A percentile compares a stretch with the other conserved stretches of the same genome.
Conservation (phyloP, 208 protist genomes). For the Leishmania lainsoni region DNA sequence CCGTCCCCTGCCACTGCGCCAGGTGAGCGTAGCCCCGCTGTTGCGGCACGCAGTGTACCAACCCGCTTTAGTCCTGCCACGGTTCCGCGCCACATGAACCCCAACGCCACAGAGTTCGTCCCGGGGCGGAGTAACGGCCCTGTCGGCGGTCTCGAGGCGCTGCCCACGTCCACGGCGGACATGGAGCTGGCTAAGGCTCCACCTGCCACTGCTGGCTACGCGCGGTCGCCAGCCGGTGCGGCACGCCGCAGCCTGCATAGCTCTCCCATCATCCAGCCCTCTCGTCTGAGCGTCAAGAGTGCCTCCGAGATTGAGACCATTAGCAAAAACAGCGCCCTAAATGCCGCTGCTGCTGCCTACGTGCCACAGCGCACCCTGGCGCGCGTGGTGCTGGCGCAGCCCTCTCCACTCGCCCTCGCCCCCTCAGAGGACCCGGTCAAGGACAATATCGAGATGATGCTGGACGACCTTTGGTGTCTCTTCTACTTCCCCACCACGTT, state of each 20-base stretch:
- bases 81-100: slow-evolving; percentile 67
- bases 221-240: not conserved
- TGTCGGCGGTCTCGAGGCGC: slow-evolving; percentile 40
- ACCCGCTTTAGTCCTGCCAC: slow-evolving; percentile 73
- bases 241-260: slow-evolving; percentile 20
- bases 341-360: slow-evolving; percentile 57
- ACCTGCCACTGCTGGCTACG: slow-evolving; percentile 2
- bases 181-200: slow-evolving; percentile 38
- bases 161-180: slow-evolving; percentile 76
- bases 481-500: slow-evolving; percentile 63
- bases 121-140: slow-evolving; percentile 34
- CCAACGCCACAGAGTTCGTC: slow-evolving; percentile 73
- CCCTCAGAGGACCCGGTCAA: slow-evolving; percentile 49
- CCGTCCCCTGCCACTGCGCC: slow-evolving; percentile 19
- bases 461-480: slow-evolving; percentile 82
- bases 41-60: slow-evolving; percentile 49
- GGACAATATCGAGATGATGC: slow-evolving; percentile 56
- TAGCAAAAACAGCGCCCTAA: slow-evolving; percentile 60
- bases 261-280: slow-evolving; percentile 30
- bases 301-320: slow-evolving; percentile 65
- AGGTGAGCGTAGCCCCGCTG: slow-evolving; percentile 29
- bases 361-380: slow-evolving; percentile 69
- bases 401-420: slow-evolving; percentile 58
- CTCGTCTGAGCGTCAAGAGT: slow-evolving; percentile 40
- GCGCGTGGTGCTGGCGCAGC: slow-evolving; percentile 57